Evolutionary conservation across 176 grass and related monocot species (phyloP), one percentile per base, ranked within the genome.

Genomic region (Canna indica): DNA sequence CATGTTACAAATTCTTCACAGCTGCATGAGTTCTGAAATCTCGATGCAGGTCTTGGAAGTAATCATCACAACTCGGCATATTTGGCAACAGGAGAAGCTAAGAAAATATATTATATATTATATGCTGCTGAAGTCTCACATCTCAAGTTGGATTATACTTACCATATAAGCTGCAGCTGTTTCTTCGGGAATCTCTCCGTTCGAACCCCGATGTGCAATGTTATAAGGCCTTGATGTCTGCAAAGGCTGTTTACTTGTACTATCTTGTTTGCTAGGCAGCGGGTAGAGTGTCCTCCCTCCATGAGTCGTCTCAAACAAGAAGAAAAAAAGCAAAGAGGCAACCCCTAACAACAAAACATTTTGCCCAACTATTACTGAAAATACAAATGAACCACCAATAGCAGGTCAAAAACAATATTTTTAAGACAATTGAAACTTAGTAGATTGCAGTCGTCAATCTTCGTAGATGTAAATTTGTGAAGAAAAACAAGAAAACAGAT

Each of bases 111-210:
- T n/a, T n/a, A 61, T 14, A 61, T 13, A 36, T 36, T 36, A 17
- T 36, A 2, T 31, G 33, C 7, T 65, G 5, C 17, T 18, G 3
- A 22, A 22, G 14, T 35, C 30, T 29, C 1, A 22, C 18, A 66
- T 18, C 18, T 30, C 59, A 47, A 47, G 44, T 48, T 48, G 17
- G 16, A 24, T 68, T 22, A 69, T 42, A 11, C 17, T 25, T 96
- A 96, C 91, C 91, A 86, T 54, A 75, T 96, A 96, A 78, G 91
- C 91, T 74, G 74, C 83, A 47, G 73, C 61, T 70, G 88, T 96
- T 91, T 96, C 91, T 79, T 91, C 91, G 44, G 91, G 91, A 82
- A 96, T 96, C 88, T 96, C 91, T 32, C 88, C 91, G 15, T 96
- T 91, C 76, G 91, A 96, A 35, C 91, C 91, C 57, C 91, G 83